These are phyloP conservation scores for Xylaria sp. DNA, from an alignment of 2,329 filamentous ascomycete genomes.

Conservation along the genomic window DNA sequence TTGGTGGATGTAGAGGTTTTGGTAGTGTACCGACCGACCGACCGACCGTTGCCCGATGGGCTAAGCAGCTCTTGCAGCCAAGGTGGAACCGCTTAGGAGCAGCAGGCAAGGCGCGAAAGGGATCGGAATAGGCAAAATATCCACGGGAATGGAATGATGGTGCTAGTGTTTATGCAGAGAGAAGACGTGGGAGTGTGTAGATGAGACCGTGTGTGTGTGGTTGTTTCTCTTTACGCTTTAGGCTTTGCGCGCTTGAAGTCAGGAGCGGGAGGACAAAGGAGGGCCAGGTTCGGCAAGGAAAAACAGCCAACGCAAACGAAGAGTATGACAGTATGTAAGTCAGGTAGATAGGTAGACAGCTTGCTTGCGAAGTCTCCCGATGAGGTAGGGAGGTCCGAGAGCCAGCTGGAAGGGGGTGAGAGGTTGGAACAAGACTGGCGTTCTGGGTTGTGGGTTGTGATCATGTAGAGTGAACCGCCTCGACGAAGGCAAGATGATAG, in stretches of 20 bases:
- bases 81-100: conserved; percentile 35
- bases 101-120: conserved; percentile 29
- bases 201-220: conserved; percentile 4
- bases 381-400: conserved; percentile 15
- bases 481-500: neutral
- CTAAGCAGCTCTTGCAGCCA: conserved; percentile 41
- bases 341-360: neutral
- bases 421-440: neutral
- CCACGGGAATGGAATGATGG: conserved; percentile 30
- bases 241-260: conserved; percentile 15
- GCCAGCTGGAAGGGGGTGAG: neutral
- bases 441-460: conserved; percentile 11
- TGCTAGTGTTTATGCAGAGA: conserved; percentile 38
- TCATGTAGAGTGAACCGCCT: conserved; percentile 5
- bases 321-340: conserved; percentile 1
- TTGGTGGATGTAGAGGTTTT: conserved; percentile 7
- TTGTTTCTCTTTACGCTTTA: conserved; percentile 19
- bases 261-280: conserved; percentile 30
- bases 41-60: conserved; percentile 38
- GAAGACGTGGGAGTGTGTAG: conserved; percentile 29
- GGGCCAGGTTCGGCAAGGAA: neutral
- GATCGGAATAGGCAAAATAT: conserved; percentile 41
- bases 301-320: conserved; percentile 4
- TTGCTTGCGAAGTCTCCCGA: conserved; percentile 6
- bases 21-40: neutral